Evolutionary conservation across 805 yeast species (phyloP).

Genomic region (Yamadazyma laniorum): DNA sequence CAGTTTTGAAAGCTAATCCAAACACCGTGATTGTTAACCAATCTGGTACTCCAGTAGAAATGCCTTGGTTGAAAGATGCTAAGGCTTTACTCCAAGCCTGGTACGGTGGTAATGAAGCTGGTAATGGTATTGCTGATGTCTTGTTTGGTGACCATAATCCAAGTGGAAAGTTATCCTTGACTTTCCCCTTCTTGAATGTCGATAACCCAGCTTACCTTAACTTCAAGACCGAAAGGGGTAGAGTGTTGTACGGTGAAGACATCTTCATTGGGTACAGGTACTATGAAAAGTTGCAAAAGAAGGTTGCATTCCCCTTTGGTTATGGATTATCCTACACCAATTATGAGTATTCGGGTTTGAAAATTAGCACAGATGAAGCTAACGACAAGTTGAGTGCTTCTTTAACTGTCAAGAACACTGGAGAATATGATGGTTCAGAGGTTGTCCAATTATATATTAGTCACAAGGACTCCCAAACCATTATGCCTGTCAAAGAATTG

Average conservation of each 20-base stretch:
- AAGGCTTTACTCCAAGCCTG: conserved; percentile 30
- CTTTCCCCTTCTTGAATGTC: conserved; percentile 21
- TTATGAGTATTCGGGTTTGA: conserved; percentile 42
- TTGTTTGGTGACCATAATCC: conserved; percentile 60
- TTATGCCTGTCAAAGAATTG: conserved; percentile 60
- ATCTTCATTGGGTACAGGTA: conserved; percentile 62
- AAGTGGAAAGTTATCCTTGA: conserved; percentile 42
- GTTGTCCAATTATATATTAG: conserved; percentile 54
- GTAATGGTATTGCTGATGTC: conserved; percentile 60
- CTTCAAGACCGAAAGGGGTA: conserved; percentile 29
- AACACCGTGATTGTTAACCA: conserved; percentile 34
- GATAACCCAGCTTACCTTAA: conserved; percentile 33
- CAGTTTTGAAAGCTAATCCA: conserved; percentile 27
- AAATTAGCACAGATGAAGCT: conserved; percentile 21
- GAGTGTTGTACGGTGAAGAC: conserved; percentile 53
- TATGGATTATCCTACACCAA: conserved; percentile 59
- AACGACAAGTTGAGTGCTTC: conserved; percentile 31
- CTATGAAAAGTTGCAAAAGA: conserved; percentile 51
- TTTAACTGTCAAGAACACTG: conserved; percentile 49
- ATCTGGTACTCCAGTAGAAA: conserved; percentile 33
- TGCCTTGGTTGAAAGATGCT: conserved; percentile 29
- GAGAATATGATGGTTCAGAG: conserved; percentile 50
- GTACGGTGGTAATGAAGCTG: conserved; percentile 52
- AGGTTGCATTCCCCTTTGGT: conserved; percentile 61
- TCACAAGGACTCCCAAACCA: conserved; percentile 33